Conservation (phyloP, 768 basidiomycete species). For the Suillus brevipes region DNA sequence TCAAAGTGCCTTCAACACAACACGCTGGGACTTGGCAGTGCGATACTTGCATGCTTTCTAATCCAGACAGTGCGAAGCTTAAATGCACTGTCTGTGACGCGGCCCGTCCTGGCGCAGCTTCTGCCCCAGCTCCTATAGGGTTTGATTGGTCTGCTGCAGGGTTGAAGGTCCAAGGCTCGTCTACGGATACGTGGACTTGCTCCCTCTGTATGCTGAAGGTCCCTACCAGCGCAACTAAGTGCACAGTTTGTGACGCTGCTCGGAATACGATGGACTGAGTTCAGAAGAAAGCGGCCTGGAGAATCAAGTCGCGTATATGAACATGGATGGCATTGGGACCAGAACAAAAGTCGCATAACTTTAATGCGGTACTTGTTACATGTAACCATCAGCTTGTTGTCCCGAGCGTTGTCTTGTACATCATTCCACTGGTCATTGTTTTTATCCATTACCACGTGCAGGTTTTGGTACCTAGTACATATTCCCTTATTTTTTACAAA, state of each 20-base stretch:
- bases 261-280: constrained; percentile 18
- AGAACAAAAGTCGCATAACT: neutral
- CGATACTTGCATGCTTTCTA: constrained; percentile 41
- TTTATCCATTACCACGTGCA: neutral
- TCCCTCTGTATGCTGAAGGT: constrained; percentile 44
- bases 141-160: constrained; percentile 46
- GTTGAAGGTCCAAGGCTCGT: constrained; percentile 20
- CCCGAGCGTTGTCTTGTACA: neutral
- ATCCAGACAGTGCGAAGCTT: constrained; percentile 41
- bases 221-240: constrained; percentile 46
- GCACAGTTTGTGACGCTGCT: constrained; percentile 50
- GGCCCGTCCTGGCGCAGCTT: constrained; percentile 30
- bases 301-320: neutral
- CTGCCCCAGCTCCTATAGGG: constrained; percentile 8
- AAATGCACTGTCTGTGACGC: constrained; percentile 56
- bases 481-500: neutral
- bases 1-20: constrained; percentile 30
- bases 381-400: neutral
- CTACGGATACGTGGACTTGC: constrained; percentile 38
- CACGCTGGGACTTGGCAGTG: constrained; percentile 40
- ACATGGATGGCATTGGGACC: neutral
- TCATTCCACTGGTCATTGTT: neutral
- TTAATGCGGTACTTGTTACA: neutral
- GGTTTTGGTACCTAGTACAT: neutral
- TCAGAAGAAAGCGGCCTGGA: neutral